Evolutionary conservation across 345 rosid species (phyloP).

Genomic region (Brassica incana): DNA sequence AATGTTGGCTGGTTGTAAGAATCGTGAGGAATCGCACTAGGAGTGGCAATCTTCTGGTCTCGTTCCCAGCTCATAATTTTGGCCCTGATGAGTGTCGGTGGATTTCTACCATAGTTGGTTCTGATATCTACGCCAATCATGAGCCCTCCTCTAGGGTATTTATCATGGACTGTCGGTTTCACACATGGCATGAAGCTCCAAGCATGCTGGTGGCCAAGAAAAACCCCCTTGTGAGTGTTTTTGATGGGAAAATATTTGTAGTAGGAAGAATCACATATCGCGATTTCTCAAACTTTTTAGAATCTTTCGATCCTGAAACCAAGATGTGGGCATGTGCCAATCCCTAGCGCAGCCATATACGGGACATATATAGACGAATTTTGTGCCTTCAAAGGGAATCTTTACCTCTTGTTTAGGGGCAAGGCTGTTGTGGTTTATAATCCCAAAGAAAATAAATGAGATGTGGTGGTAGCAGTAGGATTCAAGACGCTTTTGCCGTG

Average conservation of each 20-base stretch:
- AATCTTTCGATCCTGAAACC: neutral
- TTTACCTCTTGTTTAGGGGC: neutral
- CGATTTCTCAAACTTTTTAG: neutral
- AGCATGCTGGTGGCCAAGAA: conserved; percentile 1
- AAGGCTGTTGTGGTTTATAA: neutral
- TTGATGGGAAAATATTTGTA: neutral
- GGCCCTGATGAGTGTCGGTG: neutral
- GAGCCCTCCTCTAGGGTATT: neutral
- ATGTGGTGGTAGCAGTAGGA: neutral
- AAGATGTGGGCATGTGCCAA: neutral
- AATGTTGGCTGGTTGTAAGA: neutral
- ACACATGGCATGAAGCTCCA: neutral
- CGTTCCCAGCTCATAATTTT: neutral
- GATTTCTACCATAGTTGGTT: neutral
- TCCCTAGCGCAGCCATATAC: neutral
- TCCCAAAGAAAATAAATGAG: neutral
- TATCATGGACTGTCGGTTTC: neutral
- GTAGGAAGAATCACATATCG: neutral
- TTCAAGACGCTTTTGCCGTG: neutral
- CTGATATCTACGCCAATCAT: neutral
- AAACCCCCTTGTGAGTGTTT: neutral
- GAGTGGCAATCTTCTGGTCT: neutral
- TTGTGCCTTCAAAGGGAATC: neutral
- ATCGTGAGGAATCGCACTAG: neutral
- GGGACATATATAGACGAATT: neutral